Conservation (phyloP, 2,329 filamentous ascomycete genomes). For the Fusarium fujikuroi region DNA sequence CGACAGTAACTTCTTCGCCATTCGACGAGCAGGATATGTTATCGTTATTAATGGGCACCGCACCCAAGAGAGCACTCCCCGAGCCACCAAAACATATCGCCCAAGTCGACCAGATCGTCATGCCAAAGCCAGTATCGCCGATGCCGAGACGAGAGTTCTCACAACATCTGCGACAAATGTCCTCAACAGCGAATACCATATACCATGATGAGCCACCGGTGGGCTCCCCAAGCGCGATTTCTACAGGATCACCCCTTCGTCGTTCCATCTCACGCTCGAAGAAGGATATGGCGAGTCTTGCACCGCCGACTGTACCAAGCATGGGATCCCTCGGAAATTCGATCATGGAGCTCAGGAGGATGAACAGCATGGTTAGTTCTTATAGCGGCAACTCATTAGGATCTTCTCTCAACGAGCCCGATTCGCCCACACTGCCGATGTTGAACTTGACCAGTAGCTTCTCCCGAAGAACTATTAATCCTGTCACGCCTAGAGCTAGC, state of each 20-base stretch:
- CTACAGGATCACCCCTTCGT: slow-evolving; percentile 40
- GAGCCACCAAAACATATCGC: slow-evolving; percentile 44
- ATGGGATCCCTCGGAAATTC: slow-evolving; percentile 52
- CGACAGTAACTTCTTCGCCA: slow-evolving; percentile 45
- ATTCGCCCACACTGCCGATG: slow-evolving; percentile 55
- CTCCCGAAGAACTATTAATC: slow-evolving; percentile 46
- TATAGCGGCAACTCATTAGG: slow-evolving; percentile 55
- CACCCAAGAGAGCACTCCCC: slow-evolving; percentile 44
- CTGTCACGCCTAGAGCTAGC: slow-evolving; percentile 43
- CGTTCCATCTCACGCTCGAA: slow-evolving; percentile 27
- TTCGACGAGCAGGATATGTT: slow-evolving; percentile 51
- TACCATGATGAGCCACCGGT: slow-evolving; percentile 28
- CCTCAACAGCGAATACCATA: slow-evolving; percentile 41
- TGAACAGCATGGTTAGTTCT: slow-evolving; percentile 65
- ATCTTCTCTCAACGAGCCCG: slow-evolving; percentile 44
- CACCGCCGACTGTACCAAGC: slow-evolving; percentile 3
- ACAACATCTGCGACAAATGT: slow-evolving; percentile 38
- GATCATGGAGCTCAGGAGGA: slow-evolving; percentile 64
- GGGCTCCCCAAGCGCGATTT: slow-evolving; percentile 29
- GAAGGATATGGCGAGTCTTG: slow-evolving; percentile 22
- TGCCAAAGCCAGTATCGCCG: slow-evolving; percentile 46
- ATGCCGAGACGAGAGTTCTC: slow-evolving; percentile 31
- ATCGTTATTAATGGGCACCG: slow-evolving; percentile 44
- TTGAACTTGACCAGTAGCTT: slow-evolving; percentile 51
- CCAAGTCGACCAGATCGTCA: slow-evolving; percentile 42